Base-by-base conservation (phyloP, 2,329 filamentous ascomycete genomes). In the Talaromyces albobiverticillius region DNA sequence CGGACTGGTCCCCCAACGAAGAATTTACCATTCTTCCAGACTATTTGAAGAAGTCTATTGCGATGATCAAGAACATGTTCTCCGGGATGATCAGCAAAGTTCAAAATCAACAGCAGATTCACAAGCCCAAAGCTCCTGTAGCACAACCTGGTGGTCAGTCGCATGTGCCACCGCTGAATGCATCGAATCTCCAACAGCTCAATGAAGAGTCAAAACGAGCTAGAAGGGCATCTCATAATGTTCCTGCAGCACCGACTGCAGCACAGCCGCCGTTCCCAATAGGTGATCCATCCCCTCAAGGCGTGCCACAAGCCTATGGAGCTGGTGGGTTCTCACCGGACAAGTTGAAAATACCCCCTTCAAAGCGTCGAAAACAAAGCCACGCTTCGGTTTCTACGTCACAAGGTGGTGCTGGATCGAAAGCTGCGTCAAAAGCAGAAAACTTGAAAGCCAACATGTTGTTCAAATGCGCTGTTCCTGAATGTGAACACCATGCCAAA, bases 331-430 rank as follows among this genome's bases (percentile, higher is more conserved):
- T 85, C 46, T 81, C 78, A 4, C 75, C 77, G 10, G 79, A 82
- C 48, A 80, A 83, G 58, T 73, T 86, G 45, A 79, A 82, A 45
- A 67, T 85, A 22, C 83, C 82, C 16, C 75, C 78, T 2, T 73
- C 75, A 53, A 86, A 85, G 72, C 81, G 76, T 62, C 75, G 77
- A 51, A 83, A 82, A 71, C 74, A 80, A 57, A 78, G 77, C 50
- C 74, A 79, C 50, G 65, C 72, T 57, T 58, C 60, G 13, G 65
- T 62, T 49, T 51, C 64, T 11, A 49, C 58, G 7, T 26, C 59
- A 9, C 62, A 63, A 18, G 50, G 57, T 13, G 53, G 59, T 25
- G 55, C 54, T 47, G 61, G 62, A n/a, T 53, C 54, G 14, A 60
- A 59, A 20, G 54, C 54, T 29, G 43, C 49, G 2, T 54, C 63